Evolutionary conservation across 371 early-diverging fungal genomes (phyloP), one percentile per base, ranked within the genome.

Genomic region (Mortierella sp.): DNA sequence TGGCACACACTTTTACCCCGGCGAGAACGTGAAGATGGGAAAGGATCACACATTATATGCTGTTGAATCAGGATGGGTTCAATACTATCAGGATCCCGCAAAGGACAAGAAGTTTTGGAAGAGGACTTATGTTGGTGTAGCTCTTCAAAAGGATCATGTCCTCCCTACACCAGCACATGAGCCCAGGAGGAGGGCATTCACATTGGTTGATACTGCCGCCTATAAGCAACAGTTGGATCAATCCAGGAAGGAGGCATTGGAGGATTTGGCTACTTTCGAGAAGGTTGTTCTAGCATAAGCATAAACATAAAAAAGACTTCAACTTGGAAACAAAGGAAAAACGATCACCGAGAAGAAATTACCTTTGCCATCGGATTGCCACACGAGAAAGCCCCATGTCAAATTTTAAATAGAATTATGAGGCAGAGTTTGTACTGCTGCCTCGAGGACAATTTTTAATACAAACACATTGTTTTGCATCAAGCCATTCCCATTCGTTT

Each of bases 1-100:
- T 61, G 99, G 99, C 7, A 96, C 96, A 47, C 85, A 92, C 70
- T 96, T 96, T 86, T 95, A 95, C 70, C 92, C 97, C 2, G 97
- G 97, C 10, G 92, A 92, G 69, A 91, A 96, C 87, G 96, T 97
- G 58, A 96, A 94, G 15, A 92, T 95, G 79, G 97, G 97, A 64
- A 92, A 93, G 73, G 98, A 97, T 85, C 96, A 96, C 84, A 98
- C 98, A 16, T 82, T 97, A 58, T 96, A 84, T 83, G 96, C 97
- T 32, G 84, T 94, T 48, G 87, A 88, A 53, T 88, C 90, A 1
- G 98, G 98, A n/a, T 92, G 90, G 70, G 97, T 98, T 40, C 90
- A 90, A 68, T 93, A 96, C 69, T 96, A 96, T 71, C 94, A 93
- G 71, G 87, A 94, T 64, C 90, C 89, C 33, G 86, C 85, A 76